Evolutionary conservation across 768 basidiomycete species (phyloP), one percentile per base, ranked within the genome.

Genomic region (Fistulinella prunicolor): DNA sequence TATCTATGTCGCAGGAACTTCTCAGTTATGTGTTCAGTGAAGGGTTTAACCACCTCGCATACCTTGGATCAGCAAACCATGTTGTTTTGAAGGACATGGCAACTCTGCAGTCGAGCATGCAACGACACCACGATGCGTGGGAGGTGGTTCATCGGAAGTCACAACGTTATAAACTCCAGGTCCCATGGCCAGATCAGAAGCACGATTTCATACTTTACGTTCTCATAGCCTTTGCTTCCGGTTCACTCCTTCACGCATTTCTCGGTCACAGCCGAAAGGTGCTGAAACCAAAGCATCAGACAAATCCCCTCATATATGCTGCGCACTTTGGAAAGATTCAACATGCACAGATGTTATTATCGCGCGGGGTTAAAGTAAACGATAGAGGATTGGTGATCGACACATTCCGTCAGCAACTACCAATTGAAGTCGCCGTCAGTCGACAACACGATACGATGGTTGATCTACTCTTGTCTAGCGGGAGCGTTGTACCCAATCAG

Each of bases 281-380:
- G 16, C 7, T 37, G n/a, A 14, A 28, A 14, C 16, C 32, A 17
- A 42, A 17, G 22, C 2, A 46, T 21, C 35, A 16, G 29, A 49
- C 43, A 13, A 55, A 55, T 16, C 54, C 54, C 3, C 30, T 55
- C 24, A 16, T 55, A 22, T 54, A 55, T 14, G 52, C 46, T 16
- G 46, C 53, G 19, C 21, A 54, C 7, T 54, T 54, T 7, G 46
- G 46, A 9, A 54, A 38, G 35, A 4, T 12, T 8, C 16, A 32
- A 9, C 51, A 54, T 8, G 51, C 51, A 3, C 19, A 23, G 22
- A 3, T 42, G 1, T 36, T 54, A 13, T 37, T 54, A 2, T 39
- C 13, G 14, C 19, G 9, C 1, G 51, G 51, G 5, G 35, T 41
- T 2, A 28, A 54, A 23, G 41, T 53, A 12, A 47, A 54, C 16